Evolutionary conservation across 305 asterid genomes (phyloP), one percentile per base, ranked within the genome.

Genomic region (Fraxinus platypoda): DNA sequence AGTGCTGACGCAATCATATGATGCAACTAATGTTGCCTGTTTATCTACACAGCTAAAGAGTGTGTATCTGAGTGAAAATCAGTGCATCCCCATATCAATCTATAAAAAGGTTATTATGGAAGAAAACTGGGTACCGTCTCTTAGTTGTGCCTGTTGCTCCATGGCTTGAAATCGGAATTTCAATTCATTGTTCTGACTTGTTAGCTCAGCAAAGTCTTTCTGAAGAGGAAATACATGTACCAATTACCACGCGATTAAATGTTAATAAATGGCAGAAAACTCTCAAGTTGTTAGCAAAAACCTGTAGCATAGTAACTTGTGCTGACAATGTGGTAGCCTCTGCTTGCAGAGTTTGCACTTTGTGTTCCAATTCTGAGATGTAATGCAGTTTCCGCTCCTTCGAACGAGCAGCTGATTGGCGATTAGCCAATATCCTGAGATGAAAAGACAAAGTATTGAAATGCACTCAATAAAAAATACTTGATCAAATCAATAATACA

Each of bases 341-440:
- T 38, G 92, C 83, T 86, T 95, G 96, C 82, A 95, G 90, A 68
- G 93, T 92, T 83, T 91, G 96, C 83, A 94, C 98, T 87, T 92
- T 95, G 85, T 93, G 96, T 85, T 95, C 98, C 90, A 94, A 91
- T 84, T 95, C 97, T 12, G 97, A 89, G 80, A 95, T 95, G 90
- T 95, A 95, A 13, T 91, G 93, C 90, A 92, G 34, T 86, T 93
- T 95, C 76, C 97, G 86, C 86, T 95, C 99, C 90, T 95, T 95
- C 23, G 97, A 95, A 78, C 97, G 94, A 87, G 99, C 98, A 85
- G 97, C 97, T 54, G 99, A 94, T 68, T 91, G 97, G 78, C 99
- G 92, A 82, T 94, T 94, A 31, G 98, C 93, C 88, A 95, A 86
- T 86, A 95, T 93, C 90, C 98, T 95, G 88, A 76, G 31, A 77